Base-by-base conservation (phyloP, 2,329 filamentous ascomycete species). In the Boeremia lycopersici region DNA sequence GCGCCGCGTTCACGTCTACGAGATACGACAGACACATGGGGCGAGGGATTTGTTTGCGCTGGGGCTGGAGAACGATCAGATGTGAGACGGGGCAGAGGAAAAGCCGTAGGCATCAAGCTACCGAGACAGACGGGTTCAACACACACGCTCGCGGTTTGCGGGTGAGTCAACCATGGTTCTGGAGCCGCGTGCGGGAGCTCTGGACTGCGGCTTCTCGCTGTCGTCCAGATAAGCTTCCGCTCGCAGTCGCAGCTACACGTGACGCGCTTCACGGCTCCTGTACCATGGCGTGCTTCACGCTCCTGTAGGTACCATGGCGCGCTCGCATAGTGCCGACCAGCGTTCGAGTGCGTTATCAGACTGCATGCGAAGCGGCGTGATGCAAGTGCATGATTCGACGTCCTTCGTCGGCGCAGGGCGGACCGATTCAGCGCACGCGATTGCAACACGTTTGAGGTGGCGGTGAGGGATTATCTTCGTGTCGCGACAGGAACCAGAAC, bases 391-490 rank as follows among this genome's bases (percentile, higher is more conserved):
- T 35, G 52, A 50, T 36, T 49, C 46, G 36, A 42, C 46, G 35
- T 36, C 15, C 19, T 23, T 46, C 25, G 19, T 23, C 41, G 6
- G 26, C 15, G 25, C 36, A 45, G n/a, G 13, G 41, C 52, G 46
- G 52, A 49, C 46, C 52, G 46, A 55, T 50, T 55, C 31, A 36
- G 35, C 50, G 30, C 35, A 42, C 52, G 23, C 41, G 25, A 33
- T 36, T 28, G 35, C 36, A 45, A 28, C 36, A 33, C 42, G 46
- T 35, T 55, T n/a, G 4, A 50, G 29, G 42, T 45, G 38, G 52
- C 52, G 52, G 52, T 55, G 52, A 50, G 26, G 19, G 5, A 26
- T 31, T 29, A 31, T n/a, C 41, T 38, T 45, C 52, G 52, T 55
- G 52, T 46, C 35, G 41, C 41, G 19, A 36, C 15, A 26, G 9